Base-by-base conservation (phyloP, 148 eudicot genomes). In the Camellia japonica region DNA sequence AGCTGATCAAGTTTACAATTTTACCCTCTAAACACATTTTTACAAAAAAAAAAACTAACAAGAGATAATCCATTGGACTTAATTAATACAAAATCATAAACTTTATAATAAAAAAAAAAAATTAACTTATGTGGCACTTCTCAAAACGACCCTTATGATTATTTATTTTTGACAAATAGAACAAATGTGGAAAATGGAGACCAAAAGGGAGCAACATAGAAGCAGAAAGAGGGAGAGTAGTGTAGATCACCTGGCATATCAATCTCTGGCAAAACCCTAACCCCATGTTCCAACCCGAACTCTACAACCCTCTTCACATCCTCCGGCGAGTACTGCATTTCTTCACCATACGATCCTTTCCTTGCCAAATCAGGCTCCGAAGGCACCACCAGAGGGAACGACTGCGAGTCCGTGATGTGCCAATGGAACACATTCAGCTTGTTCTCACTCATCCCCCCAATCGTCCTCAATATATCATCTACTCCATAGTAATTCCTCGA, bases 361-460 rank as follows among this genome's bases (percentile, higher is more conserved):
- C 9, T 65, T 0, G 89, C 97, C 73, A 96, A 81, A 49, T 69
- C 54, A 4, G 98, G 95, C 79, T 92, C 98, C 46, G 95, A 91
- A 3, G 92, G 86, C 71, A 96, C 13, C 68, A 90, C 83, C 63
- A 96, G 9, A 12, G 98, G 98, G 55, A 96, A 96, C 23, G 98
- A 93, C 2, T 96, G 99, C 6, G 99, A 94, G 74, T 96, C 98
- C 13, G 97, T 92, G 6, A 93, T 85, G 23, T 96, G 99, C 99
- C 99, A 96, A 58, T 96, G 99, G 73, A 96, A 96, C 51, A 96
- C 99, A 88, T 96, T 96, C 72, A 96, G 76, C 79, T 96, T 96
- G 63, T 91, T 93, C 64, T 78, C 84, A 74, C 97, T 88, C 91
- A 96, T 86, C 3, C 94, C 94, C 8, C 78, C 77, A 41, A 96